A percentile compares a stretch with the other conserved stretches of the same genome.
Evolutionary conservation across 2,329 filamentous ascomycete genomes (phyloP).

Genomic region (Trichophyton rubrum): DNA sequence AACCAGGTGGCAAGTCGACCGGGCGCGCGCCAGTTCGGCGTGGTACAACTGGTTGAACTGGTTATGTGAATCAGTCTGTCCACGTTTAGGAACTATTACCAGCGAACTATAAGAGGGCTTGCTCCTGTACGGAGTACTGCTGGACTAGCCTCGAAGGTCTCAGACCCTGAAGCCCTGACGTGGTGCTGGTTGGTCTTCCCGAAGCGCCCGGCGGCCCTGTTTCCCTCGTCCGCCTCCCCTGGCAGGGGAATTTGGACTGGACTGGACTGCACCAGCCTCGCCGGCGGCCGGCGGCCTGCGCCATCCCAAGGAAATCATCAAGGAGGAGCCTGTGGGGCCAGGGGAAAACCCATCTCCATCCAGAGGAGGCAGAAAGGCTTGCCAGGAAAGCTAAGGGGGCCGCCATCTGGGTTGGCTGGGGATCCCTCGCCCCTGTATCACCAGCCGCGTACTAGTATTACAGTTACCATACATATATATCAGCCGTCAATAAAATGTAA

Average conservation of each 20-base stretch:
- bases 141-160: too few relatives aligned
- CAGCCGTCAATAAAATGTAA: background rate
- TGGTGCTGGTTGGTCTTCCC: background rate
- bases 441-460: background rate
- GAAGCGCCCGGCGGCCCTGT: background rate
- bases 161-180: too few relatives aligned
- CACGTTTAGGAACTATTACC: background rate
- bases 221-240: background rate
- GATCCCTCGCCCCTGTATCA: background rate
- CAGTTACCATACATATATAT: background rate
- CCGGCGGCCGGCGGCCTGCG: background rate
- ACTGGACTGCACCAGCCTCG: background rate
- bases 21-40: background rate
- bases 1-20: background rate
- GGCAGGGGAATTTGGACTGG: background rate
- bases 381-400: background rate
- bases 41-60: background rate
- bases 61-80: background rate
- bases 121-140: too few relatives aligned
- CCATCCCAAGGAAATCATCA: background rate
- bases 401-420: background rate
- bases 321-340: background rate
- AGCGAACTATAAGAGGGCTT: too few relatives aligned
- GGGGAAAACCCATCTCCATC: background rate
- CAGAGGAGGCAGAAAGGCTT: background rate